phyloP scores from a whole-genome alignment of 371 early-diverging fungal genomes.

The Batkoa obscura region DNA sequence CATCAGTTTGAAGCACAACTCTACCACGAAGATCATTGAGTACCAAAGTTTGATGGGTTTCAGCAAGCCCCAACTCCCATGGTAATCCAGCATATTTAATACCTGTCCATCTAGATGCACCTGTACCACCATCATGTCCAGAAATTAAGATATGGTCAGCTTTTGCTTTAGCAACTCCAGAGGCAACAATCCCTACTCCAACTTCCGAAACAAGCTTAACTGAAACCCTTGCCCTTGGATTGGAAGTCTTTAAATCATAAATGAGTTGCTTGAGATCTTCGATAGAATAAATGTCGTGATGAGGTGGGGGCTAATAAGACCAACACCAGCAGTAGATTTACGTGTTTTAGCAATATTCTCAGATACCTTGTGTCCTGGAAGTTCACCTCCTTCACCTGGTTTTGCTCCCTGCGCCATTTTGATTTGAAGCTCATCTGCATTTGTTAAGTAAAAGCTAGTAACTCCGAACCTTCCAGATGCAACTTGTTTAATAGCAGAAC shows the following conservation, averaged over 20 bases:
- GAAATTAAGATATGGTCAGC: slow-evolving; percentile 93
- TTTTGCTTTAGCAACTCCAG: slow-evolving; percentile 92
- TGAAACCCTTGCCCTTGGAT: slow-evolving; percentile 73
- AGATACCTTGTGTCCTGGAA: slow-evolving; percentile 71
- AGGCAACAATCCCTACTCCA: slow-evolving; percentile 88
- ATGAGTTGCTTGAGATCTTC: slow-evolving; percentile 95
- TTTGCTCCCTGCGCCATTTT: slow-evolving; percentile 98
- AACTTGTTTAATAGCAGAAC: slow-evolving; percentile 94
- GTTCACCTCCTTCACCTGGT: slow-evolving; percentile 87
- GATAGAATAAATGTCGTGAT: slow-evolving; percentile 94
- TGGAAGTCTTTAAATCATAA: slow-evolving; percentile 87
- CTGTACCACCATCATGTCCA: slow-evolving; percentile 95
- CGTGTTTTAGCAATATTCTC: slow-evolving; percentile 80
- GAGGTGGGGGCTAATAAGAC: slow-evolving; percentile 88
- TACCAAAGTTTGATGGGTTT: slow-evolving; percentile 91
- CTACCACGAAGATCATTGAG: slow-evolving; percentile 87
- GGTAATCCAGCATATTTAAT: slow-evolving; percentile 95
- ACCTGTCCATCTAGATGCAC: slow-evolving; percentile 93
- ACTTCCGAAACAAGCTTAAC: slow-evolving; percentile 95
- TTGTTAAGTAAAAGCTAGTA: slow-evolving; percentile 76
- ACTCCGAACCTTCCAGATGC: slow-evolving; percentile 96
- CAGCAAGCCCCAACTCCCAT: slow-evolving; percentile 93
- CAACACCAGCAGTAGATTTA: slow-evolving; percentile 89
- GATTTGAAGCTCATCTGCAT: slow-evolving; percentile 91
- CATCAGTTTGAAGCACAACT: slow-evolving; percentile 89